Percentiles rank a stretch among this genome's conserved stretches.
Conservation (phyloP, 2,329 filamentous ascomycete genomes). For the Fusarium proliferatum region DNA sequence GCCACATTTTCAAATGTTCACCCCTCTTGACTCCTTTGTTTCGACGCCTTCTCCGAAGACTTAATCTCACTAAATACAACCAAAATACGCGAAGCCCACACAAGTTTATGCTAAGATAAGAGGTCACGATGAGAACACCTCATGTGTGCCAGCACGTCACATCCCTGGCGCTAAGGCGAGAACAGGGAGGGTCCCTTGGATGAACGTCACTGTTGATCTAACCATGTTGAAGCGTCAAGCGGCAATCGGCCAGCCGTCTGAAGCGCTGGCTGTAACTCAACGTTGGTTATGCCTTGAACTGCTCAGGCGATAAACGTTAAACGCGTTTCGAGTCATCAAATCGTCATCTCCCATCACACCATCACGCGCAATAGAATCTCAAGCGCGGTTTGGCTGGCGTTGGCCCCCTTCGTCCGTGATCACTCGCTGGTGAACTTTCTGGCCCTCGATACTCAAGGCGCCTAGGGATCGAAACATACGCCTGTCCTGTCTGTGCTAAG, state of each 20-base stretch:
- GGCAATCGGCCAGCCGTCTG: slow-evolving; percentile 7
- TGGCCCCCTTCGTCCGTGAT: neutral
- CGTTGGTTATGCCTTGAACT: slow-evolving; percentile 16
- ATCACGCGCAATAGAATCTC: slow-evolving; percentile 20
- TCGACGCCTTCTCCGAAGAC: neutral
- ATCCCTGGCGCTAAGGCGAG: slow-evolving; percentile 16
- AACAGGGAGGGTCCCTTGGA: slow-evolving; percentile 5
- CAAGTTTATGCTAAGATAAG: slow-evolving; percentile 17
- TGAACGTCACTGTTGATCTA: slow-evolving; percentile 11
- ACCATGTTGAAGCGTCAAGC: slow-evolving; percentile 17
- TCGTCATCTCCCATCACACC: neutral
- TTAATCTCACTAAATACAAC: neutral
- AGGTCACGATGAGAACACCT: slow-evolving; percentile 22
- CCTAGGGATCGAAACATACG: slow-evolving; percentile 17
- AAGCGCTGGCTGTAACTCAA: slow-evolving; percentile 21
- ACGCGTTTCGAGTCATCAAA: slow-evolving; percentile 16
- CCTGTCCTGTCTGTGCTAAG: slow-evolving; percentile 20
- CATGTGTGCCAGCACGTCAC: slow-evolving; percentile 25
- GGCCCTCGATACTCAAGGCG: neutral
- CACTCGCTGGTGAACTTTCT: neutral
- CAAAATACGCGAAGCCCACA: slow-evolving; percentile 22
- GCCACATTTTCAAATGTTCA: neutral
- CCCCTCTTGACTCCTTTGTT: neutral
- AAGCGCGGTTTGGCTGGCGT: neutral
- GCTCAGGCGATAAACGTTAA: slow-evolving; percentile 13